Evolutionary conservation across 495 filamentous ascomycete species (phyloP), one percentile per base, ranked within the genome.

Genomic region (Aspergillus sclerotioniger): DNA sequence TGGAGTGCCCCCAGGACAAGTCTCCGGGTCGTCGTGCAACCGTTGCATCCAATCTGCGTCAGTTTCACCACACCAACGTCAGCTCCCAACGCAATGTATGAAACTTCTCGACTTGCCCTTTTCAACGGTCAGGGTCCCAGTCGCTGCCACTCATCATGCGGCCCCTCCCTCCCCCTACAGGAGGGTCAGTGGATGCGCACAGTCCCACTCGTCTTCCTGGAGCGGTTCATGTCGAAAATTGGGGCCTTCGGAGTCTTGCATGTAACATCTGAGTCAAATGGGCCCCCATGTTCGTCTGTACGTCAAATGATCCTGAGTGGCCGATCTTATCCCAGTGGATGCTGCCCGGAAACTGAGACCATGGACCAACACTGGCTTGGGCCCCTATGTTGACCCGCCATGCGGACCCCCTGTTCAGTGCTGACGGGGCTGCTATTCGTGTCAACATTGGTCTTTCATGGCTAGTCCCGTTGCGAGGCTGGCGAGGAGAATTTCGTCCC

Each of bases 41-140:
- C 33, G 57, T 62, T 62, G 49, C 57, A 60, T 62, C 60, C 56
- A 64, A 59, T 64, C 59, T 46, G 58, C 53, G 50, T 53, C 47
- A 31, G 57, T 63, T 62, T 45, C 61, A 67, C 56, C 31, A 51
- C 60, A 69, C 54, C 53, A 57, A 46, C 51, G 51, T 32, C 50
- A 54, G 37, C 28, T 48, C 43, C 44, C 37, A 43, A 41, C 12
- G 47, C 47, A 45, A 54, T 45, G 53, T 48, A 55, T 45, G 21
- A 29, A 54, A 16, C 20, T 20, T 31, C 47, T 53, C 32, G 29
- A 28, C 44, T 59, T 48, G n/a, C 41, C n/a, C 41, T 32, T 47
- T 49, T 57, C 37, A 53, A 52, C 41, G 59, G 49, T 28, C 19
- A 15, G 35, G 32, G 20, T 51, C 28, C 31, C 29, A 44, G 21